Base-by-base conservation (phyloP, 2,329 filamentous ascomycete genomes). In the Mycosphaerella sp. region DNA sequence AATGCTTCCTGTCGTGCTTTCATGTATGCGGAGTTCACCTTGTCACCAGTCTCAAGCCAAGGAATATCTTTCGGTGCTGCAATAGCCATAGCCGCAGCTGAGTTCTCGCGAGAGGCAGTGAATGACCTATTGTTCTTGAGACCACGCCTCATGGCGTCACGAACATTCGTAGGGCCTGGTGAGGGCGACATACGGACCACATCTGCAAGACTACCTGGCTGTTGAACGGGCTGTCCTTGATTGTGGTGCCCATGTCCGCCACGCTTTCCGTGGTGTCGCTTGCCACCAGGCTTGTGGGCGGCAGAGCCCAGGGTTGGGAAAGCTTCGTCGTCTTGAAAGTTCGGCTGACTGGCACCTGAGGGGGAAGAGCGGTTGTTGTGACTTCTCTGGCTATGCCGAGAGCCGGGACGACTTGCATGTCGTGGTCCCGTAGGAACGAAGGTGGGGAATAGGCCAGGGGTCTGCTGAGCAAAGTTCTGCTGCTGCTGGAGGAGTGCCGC, bases 1-100 rank as follows among this genome's bases (percentile, higher is more conserved):
- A 98, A 95, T 52, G 93, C 93, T 71, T 97, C 91, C 64, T 90
- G 87, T 47, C 93, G 85, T 60, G 90, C 89, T 72, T 95, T 95
- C 60, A 98, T 80, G 68, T 98, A 98, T 18, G 89, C 85, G 70
- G 90, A 89, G 69, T 98, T 97, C 58, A 88, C 88, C 57, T 81
- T 82, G 47, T 91, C 84, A 17, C 93, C 93, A 2, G 93, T 97
- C 70, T 96, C 91, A 3, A 97, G 74, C 93, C 93, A 98, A 0
- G 93, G 93, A 41, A 98, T 89, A 62, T 96, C 87, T 65, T 93
- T 89, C 8, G 93, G 93, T 51, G 84, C 82, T 14, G 87, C 80
- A 50, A 98, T 97, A 1, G 88, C 84, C 67, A 87, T 84, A 13
- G 89, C 87, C 27, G 89, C 84, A 21, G 81, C 78, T 66, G 85